phyloP scores from a whole-genome alignment of 345 rosid species.

The Hibiscus trionum region DNA sequence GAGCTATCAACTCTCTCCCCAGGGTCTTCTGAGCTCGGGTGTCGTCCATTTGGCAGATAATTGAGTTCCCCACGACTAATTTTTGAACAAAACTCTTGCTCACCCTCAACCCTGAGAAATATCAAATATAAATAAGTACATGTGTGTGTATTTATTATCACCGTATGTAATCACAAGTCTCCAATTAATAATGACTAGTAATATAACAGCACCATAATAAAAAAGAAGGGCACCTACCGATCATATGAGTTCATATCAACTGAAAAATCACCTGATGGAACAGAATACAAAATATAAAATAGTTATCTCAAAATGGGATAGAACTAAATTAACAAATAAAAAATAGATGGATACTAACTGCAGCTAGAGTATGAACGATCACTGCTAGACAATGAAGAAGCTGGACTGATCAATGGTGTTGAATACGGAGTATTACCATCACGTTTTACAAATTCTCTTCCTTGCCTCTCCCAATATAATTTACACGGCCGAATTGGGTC shows the following conservation, averaged over 20 bases:
- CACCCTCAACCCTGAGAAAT: conserved; percentile 45
- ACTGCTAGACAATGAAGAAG: conserved; percentile 48
- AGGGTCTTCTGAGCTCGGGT: conserved; percentile 21
- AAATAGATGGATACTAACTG: conserved; percentile 30
- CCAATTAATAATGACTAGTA: neutral
- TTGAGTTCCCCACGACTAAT: conserved; percentile 27
- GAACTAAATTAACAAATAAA: neutral
- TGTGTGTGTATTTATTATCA: neutral
- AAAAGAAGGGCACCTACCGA: conserved; percentile 31
- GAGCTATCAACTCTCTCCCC: conserved; percentile 26
- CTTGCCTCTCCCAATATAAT: conserved; percentile 46
- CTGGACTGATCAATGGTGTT: conserved; percentile 48
- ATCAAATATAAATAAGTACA: neutral
- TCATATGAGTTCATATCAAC: conserved; percentile 51
- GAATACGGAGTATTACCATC: conserved; percentile 21
- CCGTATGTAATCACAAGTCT: neutral
- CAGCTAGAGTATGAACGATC: conserved; percentile 63
- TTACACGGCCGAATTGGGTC: conserved; percentile 30
- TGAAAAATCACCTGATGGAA: conserved; percentile 56
- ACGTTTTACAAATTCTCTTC: conserved; percentile 18
- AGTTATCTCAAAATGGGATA: conserved; percentile 12
- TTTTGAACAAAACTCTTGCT: conserved; percentile 40
- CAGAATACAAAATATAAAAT: conserved; percentile 7
- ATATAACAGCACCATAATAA: neutral
- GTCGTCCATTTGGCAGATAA: conserved; percentile 21